Base-by-base conservation (phyloP, 2,329 filamentous ascomycete genomes). In the Trichoderma harzianum region DNA sequence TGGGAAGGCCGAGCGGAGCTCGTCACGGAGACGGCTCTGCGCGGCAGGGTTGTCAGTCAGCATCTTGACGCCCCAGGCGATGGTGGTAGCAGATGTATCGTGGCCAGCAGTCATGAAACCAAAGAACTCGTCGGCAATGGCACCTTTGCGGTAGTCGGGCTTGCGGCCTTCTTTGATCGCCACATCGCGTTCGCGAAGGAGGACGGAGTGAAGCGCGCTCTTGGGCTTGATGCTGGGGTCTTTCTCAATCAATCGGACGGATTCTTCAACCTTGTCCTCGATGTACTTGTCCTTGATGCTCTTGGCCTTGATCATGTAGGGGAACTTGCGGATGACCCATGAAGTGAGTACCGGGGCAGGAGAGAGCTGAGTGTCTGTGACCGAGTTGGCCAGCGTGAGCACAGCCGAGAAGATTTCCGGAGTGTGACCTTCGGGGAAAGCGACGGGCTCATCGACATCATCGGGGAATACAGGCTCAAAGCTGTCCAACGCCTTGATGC, bases 71-170 rank as follows among this genome's bases (percentile, higher is more conserved):
- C 75, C 77, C 78, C 78, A 80, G 12, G 74, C 74, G 51, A 79
- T 69, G 28, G 75, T 73, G 0, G 77, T 76, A 30, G 75, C 75
- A 2, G 77, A 77, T 10, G 78, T 77, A 43, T 80, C 78, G 51
- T 79, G 77, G 5, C 78, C 78, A 3, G 73, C 78, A 6, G 78
- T 72, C 26, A 79, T 72, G 53, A 77, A 78, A 8, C 78, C 78
- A 32, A 78, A 73, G 18, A 79, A 60, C 77, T 79, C 66, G 57
- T 69, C 66, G 57, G 53, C 53, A 51, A 69, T 58, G 66, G 57
- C 57, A 18, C 63, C 63, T 47, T 66, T 66, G 47, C 47, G 63
- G 30, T 66, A 66, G 47, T 66, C 47, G 5, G 63, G 63, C 63
- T 55, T 30, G 30, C 63, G 63, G 63, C 63, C 63, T 66, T 66